Base-by-base conservation (phyloP, 495 filamentous ascomycete genomes). In the Daldinia bambusicola region DNA sequence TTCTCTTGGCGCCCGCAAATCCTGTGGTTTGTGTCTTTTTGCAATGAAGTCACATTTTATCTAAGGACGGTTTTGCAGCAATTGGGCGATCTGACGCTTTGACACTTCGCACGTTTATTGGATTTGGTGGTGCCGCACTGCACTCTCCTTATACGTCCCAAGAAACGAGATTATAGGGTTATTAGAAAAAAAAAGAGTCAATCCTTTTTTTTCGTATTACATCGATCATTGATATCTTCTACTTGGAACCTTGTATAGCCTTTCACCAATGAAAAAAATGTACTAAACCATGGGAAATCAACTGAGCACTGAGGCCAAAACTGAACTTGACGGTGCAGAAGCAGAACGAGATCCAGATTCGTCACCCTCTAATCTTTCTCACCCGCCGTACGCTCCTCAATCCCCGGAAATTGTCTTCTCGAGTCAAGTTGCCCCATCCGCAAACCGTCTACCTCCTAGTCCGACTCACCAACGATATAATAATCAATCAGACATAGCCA, bases 211-310 rank as follows among this genome's bases (percentile, higher is more conserved):
- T 10, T n/a, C 5, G 32, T 32, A 7, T 13, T 2, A 13, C 12
- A 2, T 9, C 26, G 31, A 32, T 12, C 5, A 32, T 53, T 53
- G 7, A 32, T 32, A 9, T 53, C 10, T 20, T 53, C 14, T 10
- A 53, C 14, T 32, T 9, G 4, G 26, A 5, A n/a, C 18, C 7
- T 36, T 13, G 50, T 20, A 18, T 38, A 22, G 30, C 18, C 55
- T 57, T 30, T 31, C 22, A 34, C 30, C 10, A 43, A 31, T 2
- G 12, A 5, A 58, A 36, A 34, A 20, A 36, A 62, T 68, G 66
- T 9, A 32, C 32, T 69, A 63, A 34, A 53, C 1, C 32, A 71
- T 71, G 68, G 68, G 68, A 36, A 66, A 71, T 32, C 45, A 62
- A 52, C 40, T 6, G 50, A 71, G 68, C 36, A 66, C 12, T 14